A percentile compares a stretch with the other conserved stretches of the same genome.
Evolutionary conservation across 371 early-diverging fungal genomes (phyloP).

Genomic region (Mucor sp.): DNA sequence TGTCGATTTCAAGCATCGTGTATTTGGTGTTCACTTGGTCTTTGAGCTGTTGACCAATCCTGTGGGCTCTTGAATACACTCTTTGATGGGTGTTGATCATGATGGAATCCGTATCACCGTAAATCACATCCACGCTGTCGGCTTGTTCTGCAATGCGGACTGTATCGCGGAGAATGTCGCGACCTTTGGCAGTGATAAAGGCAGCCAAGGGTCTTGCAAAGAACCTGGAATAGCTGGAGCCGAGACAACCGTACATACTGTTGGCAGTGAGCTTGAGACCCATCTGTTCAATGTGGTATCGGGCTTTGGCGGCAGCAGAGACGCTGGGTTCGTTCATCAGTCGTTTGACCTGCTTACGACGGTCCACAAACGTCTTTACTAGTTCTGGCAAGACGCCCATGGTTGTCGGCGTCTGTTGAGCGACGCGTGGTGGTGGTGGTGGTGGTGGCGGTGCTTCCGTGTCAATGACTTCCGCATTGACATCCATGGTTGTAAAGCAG

Average conservation of each 20-base stretch:
- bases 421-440: too few species aligned
- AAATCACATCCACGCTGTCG: slow-evolving; percentile 86
- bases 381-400: slow-evolving; percentile 91
- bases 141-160: slow-evolving; percentile 79
- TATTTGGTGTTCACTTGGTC: slow-evolving; percentile 88
- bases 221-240: slow-evolving; percentile 91
- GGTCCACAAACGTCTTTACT: slow-evolving; percentile 87
- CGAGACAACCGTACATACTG: slow-evolving; percentile 99
- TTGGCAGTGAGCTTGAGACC: slow-evolving; percentile 99
- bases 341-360: slow-evolving; percentile 90
- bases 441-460: slow-evolving; percentile 81
- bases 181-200: slow-evolving; percentile 95
- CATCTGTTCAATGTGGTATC: slow-evolving; percentile 89
- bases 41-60: slow-evolving; percentile 78
- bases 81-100: slow-evolving; percentile 94
- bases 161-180: slow-evolving; percentile 92
- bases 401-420: slow-evolving; percentile 36
- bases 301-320: background rate
- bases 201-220: slow-evolving; percentile 95
- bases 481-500: slow-evolving; percentile 95
- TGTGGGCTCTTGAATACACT: slow-evolving; percentile 64
- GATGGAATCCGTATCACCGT: slow-evolving; percentile 99
- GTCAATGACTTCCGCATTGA: slow-evolving; percentile 40
- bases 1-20: slow-evolving; percentile 91
- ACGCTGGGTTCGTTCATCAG: slow-evolving; percentile 71